Evolutionary conservation across 1,139 yeast genomes (phyloP).

Genomic region (Pneumocystis canis): DNA sequence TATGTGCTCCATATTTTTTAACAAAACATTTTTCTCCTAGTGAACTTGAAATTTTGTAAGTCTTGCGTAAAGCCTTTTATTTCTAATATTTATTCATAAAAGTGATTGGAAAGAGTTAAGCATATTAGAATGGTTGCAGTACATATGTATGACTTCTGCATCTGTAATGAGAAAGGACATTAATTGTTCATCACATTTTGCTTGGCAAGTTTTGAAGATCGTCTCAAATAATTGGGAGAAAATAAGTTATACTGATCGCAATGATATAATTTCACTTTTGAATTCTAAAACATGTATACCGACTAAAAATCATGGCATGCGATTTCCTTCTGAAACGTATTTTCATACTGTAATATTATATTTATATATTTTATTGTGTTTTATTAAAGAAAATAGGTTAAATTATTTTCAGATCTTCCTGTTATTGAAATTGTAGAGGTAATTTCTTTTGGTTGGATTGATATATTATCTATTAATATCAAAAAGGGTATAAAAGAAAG

Average conservation of each 20-base stretch:
- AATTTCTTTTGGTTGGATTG: not conserved
- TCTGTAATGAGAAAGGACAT: slow-evolving; percentile 15
- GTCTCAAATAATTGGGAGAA: slow-evolving; percentile 21
- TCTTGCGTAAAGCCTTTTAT: slow-evolving; percentile 3
- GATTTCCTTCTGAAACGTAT: slow-evolving; percentile 25
- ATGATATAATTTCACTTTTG: slow-evolving; percentile 16
- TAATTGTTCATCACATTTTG: slow-evolving; percentile 19
- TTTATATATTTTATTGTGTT: not conserved
- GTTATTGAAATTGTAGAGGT: slow-evolving; percentile 19
- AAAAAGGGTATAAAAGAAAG: slow-evolving; percentile 18
- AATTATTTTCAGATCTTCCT: slow-evolving; percentile 28
- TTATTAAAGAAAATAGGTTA: slow-evolving; percentile 17
- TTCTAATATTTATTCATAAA: not conserved
- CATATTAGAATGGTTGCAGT: not conserved
- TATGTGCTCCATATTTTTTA: slow-evolving; percentile 21
- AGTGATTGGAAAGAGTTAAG: slow-evolving; percentile 20
- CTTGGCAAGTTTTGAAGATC: slow-evolving; percentile 20
- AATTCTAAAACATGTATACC: slow-evolving; percentile 24
- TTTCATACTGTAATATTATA: slow-evolving; percentile 14
- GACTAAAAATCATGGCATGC: slow-evolving; percentile 27
- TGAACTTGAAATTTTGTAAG: slow-evolving; percentile 13
- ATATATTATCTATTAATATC: not conserved
- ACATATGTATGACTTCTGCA: not conserved
- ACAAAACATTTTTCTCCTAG: slow-evolving; percentile 16
- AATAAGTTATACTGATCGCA: slow-evolving; percentile 13